Evolutionary conservation across 2,329 filamentous ascomycete genomes (phyloP), one percentile per base, ranked within the genome.

Genomic region (Shiraia bambusicola): DNA sequence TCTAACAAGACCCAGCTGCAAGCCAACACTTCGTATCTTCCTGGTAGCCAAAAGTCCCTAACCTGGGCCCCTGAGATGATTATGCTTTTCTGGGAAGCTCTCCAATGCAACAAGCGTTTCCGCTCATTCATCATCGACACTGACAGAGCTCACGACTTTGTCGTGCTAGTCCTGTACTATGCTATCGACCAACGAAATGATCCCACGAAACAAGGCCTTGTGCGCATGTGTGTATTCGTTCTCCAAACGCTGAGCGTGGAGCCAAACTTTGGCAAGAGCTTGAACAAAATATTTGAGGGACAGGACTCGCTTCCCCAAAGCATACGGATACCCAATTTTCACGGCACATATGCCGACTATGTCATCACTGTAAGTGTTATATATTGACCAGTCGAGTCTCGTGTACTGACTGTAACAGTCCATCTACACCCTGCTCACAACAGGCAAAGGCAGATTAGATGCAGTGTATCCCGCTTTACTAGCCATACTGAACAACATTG

Each of bases 101-200:
- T 93, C 4, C 93, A 98, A 69, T 96, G 92, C 77, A 98, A 98
- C 72, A 97, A 95, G 71, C 81, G 92, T 45, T 98, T 98, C 72
- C 81, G 93, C 24, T 89, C 90, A 1, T 98, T 96, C 69, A 93
- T 98, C 59, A 92, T 97, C 50, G 93, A 98, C 58, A 97, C 93
- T 0, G 89, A 93, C 62, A 79, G 92, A 39, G 88, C 88, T 0
- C 88, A 96, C 60, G 93, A 98, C 65, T 96, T 97, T 69, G 79
- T 96, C 37, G 82, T 97, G 10, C 75, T 97, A 14, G 83, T 94
- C 28, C 73, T 97, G 3, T 98, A 94, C 71, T 96, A 97, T 65
- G 89, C 91, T 4, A 82, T 95, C 33, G 90, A 95, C 64, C 87
- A 93, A 67, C 90, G 89, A 62, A 81, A 83, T 29, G 92, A 97